A percentile compares a stretch with the other conserved stretches of the same genome.
Conservation (phyloP, 352 stramenopile genomes). For the Phytophthora fragariaefolia region DNA sequence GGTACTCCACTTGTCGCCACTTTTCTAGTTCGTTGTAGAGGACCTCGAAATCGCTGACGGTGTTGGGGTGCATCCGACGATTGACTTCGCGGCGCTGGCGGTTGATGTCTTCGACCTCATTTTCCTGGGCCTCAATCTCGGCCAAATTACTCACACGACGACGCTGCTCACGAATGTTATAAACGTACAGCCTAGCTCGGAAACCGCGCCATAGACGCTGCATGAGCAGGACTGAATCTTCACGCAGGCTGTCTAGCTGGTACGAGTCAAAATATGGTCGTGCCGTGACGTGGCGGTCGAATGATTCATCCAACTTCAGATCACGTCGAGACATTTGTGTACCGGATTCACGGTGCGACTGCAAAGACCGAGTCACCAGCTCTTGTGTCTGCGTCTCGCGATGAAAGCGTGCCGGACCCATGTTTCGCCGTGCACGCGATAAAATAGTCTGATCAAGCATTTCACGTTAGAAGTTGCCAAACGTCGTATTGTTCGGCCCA, state of each 20-base stretch:
- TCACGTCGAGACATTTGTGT: slow-evolving; percentile 91
- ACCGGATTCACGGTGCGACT: slow-evolving; percentile 90
- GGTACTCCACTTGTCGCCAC: slow-evolving; percentile 90
- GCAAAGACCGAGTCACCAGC: slow-evolving; percentile 72
- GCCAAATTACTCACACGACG: slow-evolving; percentile 35
- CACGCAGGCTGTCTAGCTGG: slow-evolving; percentile 82
- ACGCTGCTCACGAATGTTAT: slow-evolving; percentile 49
- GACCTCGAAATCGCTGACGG: slow-evolving; percentile 87
- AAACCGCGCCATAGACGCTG: slow-evolving; percentile 92
- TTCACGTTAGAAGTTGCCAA: too few species aligned
- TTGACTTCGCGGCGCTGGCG: slow-evolving; percentile 80
- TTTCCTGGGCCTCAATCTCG: slow-evolving; percentile 60
- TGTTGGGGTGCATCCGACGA: slow-evolving; percentile 90
- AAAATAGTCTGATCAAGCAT: slow-evolving; percentile 49
- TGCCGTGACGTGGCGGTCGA: slow-evolving; percentile 66
- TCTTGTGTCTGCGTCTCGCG: slow-evolving; percentile 92
- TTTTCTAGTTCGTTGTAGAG: slow-evolving; percentile 95
- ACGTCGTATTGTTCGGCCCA: too few species aligned
- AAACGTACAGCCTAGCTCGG: slow-evolving; percentile 58
- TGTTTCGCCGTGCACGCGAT: slow-evolving; percentile 50
- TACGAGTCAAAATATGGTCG: slow-evolving; percentile 92
- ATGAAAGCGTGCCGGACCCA: slow-evolving; percentile 49
- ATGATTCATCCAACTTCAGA: slow-evolving; percentile 67
- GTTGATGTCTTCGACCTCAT: slow-evolving; percentile 49
- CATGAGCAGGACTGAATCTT: slow-evolving; percentile 80